Base-by-base conservation (phyloP, 75 land plant genomes). In the Selaginella moellendorffii region DNA sequence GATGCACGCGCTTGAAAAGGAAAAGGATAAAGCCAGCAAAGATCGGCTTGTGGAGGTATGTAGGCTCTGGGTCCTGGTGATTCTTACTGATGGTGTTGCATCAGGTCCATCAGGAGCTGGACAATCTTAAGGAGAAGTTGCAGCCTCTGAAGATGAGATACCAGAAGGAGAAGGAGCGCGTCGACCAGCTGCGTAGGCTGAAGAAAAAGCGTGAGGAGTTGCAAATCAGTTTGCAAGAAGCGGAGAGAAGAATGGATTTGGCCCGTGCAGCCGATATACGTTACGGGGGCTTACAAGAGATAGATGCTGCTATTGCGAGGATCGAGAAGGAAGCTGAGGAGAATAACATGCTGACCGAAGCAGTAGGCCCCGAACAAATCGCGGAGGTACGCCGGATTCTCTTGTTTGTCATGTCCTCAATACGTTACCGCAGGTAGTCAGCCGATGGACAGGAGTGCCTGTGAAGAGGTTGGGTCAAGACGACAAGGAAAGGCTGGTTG, bases 11-110 rank as follows among this genome's bases (percentile, higher is more conserved):
- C 79, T 95, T 12, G 96, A 95, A 65, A 95, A 95, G 69, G 96
- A 95, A 81, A 95, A 95, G 76, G 99, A 93, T 68, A 93, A 93
- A 72, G 85, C 98, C 24, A 85, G 85, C 61, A 93, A 89, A 68
- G 90, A 90, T 21, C 69, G 96, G n/a, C 85, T 63, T 28, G 29
- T 62, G 5, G 69, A 71, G 28, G 73, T 65, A 58, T 17, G 62
- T n/a, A n/a, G n/a, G n/a, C n/a, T n/a, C 59, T 92, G 30, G 76
- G 88, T 54, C 77, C 88, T 21, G 96, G 51, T 10, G 10, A 46
- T 46, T 10, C 10, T 46, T 10, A 46, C 51, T 46, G 10, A 26
- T 27, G 25, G 26, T 18, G 1, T 27, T 28, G 52, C 23, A 19
- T 24, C n/a, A 69, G 71, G 72, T 70, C n/a, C 27, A 61, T 20